Evolutionary conservation across 768 basidiomycete species (phyloP).

Genomic region (Pluteus cervinus): DNA sequence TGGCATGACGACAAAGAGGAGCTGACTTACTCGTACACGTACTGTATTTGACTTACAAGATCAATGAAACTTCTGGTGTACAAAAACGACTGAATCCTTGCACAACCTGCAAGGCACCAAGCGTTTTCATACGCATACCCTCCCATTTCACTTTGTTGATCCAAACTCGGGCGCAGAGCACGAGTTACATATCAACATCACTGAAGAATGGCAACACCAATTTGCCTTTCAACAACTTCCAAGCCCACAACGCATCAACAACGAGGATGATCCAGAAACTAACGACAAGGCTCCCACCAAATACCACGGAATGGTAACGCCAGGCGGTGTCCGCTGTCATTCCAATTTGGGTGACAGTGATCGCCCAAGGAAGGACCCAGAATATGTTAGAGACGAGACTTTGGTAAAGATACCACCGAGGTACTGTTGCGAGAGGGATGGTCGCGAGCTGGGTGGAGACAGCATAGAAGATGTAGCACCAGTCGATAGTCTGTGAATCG

Average conservation of each 20-base stretch:
- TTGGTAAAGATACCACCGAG: constrained; percentile 17
- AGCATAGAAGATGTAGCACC: constrained; percentile 19
- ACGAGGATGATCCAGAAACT: constrained; percentile 13
- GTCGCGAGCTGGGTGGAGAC: constrained; percentile 19
- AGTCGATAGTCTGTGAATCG: constrained; percentile 17
- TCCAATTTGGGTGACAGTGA: constrained; percentile 12
- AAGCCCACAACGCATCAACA: constrained; percentile 12
- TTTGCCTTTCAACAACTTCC: no score
- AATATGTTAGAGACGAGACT: constrained; percentile 14
- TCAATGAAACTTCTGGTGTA: no score
- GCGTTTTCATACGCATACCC: no score
- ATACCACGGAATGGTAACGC: constrained; percentile 17
- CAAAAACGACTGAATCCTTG: no score
- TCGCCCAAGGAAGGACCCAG: constrained; percentile 17
- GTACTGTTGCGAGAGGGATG: constrained; percentile 14
- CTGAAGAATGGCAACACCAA: no score
- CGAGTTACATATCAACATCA: no score
- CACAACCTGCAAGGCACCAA: no score
- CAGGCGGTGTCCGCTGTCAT: constrained; percentile 17
- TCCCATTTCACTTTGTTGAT: no score
- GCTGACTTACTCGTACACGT: no score
- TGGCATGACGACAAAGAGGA: no score
- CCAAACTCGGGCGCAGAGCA: no score
- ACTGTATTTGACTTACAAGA: no score
- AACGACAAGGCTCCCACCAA: constrained; percentile 16